Evolutionary conservation across 2,329 filamentous ascomycete genomes (phyloP), one percentile per base, ranked within the genome.

Genomic region (Cladophialophora bantiana): DNA sequence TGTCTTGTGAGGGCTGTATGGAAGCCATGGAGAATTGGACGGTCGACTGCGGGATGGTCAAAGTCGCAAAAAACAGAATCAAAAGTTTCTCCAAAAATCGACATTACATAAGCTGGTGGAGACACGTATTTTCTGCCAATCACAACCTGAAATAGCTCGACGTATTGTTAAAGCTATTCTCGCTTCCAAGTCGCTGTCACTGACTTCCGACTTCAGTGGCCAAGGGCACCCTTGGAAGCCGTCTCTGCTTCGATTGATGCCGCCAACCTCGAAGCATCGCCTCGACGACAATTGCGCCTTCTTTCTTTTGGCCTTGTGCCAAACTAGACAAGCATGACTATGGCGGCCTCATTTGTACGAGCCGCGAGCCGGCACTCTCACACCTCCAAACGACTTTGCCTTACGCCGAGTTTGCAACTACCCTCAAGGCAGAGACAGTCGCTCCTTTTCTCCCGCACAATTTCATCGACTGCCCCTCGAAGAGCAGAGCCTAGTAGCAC

Each of bases 271-370:
- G 56, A 65, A 56, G 62, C 57, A 58, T 66, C 40, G 62, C 18
- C 63, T 64, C 57, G 57, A 60, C 13, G 18, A 62, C 50, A 62
- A 53, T 52, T 54, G 31, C 58, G 53, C 58, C 42, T 55, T 67
- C 59, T 58, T 62, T 57, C 48, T 32, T 52, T 56, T 67, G 68
- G 68, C 70, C 67, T 69, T 66, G 62, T 72, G 75, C 71, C 73
- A 73, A 69, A 58, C 38, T 71, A 67, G 76, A 80, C 75, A 73
- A 70, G 59, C 38, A 71, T 68, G 76, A 81, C 75, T 78, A 89
- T 90, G 88, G 84, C 87, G 79, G 85, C 84, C 72, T 81, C 85
- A 60, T 82, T 89, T 77, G 81, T 84, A 76, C 86, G 87, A 76
- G 80, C 88, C 72, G 85, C 84, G 78, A 81, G 84, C 79, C 59